These are phyloP conservation scores for Hypseocharis bilobata DNA, from an alignment of 441 rosid genomes.

Conservation along the genomic window DNA sequence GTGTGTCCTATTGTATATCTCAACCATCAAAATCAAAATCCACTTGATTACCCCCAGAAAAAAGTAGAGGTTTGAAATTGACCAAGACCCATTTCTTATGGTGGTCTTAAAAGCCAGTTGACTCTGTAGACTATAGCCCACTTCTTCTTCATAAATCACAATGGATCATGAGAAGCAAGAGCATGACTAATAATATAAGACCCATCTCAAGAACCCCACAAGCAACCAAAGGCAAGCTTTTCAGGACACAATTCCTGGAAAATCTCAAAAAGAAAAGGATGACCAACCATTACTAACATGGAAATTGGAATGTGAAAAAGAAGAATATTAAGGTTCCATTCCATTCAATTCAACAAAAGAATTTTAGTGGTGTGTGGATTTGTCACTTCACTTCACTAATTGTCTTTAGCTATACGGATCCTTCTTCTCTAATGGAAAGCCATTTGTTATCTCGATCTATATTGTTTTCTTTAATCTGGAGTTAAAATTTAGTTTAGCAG, in stretches of 20 bases:
- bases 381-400: no score
- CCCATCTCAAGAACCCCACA: constrained; percentile 26
- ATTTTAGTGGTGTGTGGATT: neutral
- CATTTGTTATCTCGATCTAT: neutral
- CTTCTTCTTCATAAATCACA: neutral
- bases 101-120: constrained; percentile 21
- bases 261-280: constrained; percentile 20
- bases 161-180: constrained; percentile 18
- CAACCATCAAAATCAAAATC: neutral
- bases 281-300: constrained; percentile 1
- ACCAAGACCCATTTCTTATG: constrained; percentile 5
- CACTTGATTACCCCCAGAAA: neutral
- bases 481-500: neutral
- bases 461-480: neutral
- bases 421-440: neutral
- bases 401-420: neutral
- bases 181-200: constrained; percentile 15
- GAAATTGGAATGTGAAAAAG: constrained; percentile 17
- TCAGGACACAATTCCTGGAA: constrained; percentile 22
- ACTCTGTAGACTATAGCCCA: constrained; percentile 16
- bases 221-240: constrained; percentile 30
- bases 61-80: neutral
- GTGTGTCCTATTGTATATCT: no score
- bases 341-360: neutral
- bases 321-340: constrained; percentile 10